Evolutionary conservation across 2,329 filamentous ascomycete species (phyloP).

Genomic region (Sporothrix luriei): DNA sequence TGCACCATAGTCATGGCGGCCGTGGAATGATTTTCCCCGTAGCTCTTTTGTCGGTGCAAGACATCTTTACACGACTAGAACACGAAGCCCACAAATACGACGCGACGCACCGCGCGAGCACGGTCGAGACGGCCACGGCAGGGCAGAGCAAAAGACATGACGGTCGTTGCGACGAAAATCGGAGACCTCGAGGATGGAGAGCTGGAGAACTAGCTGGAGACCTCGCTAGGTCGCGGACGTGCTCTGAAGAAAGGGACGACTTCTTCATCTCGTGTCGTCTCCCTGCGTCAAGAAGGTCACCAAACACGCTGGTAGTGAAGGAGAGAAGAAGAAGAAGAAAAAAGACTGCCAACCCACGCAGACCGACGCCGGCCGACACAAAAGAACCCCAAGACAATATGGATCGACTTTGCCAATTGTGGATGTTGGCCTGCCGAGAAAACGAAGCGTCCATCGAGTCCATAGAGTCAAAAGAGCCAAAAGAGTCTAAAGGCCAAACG

Average conservation of each 20-base stretch:
- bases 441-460: too few species aligned
- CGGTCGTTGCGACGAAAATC: too few species aligned
- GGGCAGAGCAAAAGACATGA: slow-evolving; percentile 23
- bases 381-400: too few species aligned
- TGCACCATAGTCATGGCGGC: too few species aligned
- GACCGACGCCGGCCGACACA: too few species aligned
- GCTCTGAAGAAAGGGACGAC: slow-evolving; percentile 14
- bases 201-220: background rate
- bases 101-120: background rate
- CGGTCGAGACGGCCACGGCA: background rate
- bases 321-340: background rate
- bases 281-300: background rate
- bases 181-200: background rate
- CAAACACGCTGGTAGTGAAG: too few species aligned
- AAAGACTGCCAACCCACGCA: background rate
- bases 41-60: background rate
- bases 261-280: slow-evolving; percentile 26
- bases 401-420: background rate
- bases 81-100: slow-evolving; percentile 5
- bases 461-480: too few species aligned
- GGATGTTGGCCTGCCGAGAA: background rate
- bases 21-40: background rate
- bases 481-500: too few species aligned
- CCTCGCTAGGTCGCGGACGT: background rate
- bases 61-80: slow-evolving; percentile 24